These are phyloP conservation scores for Metschnikowia similis DNA, from an alignment of 805 yeast species.

Conservation along the genomic window DNA sequence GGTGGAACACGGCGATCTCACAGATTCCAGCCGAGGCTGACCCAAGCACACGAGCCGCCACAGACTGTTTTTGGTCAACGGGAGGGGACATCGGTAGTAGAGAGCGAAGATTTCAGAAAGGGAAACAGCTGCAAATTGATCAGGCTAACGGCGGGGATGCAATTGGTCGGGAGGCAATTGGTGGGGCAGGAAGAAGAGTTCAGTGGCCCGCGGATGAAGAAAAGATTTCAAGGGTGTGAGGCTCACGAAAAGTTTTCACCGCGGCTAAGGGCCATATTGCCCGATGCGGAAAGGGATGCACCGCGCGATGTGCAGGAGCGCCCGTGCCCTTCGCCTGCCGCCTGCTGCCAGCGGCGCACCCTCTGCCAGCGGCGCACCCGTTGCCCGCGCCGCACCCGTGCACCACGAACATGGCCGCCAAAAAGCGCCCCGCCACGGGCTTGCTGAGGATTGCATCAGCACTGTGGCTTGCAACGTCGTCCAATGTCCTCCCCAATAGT, in stretches of 20 bases:
- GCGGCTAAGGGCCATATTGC: constrained; percentile 13
- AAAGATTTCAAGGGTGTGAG: background rate
- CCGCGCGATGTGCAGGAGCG: background rate
- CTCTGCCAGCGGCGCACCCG: background rate
- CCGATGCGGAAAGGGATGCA: background rate
- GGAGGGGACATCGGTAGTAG: constrained; percentile 16
- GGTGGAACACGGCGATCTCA: constrained; percentile 96
- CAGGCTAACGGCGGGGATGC: too few species aligned
- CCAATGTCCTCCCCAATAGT: constrained; percentile 14
- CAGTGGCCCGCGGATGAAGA: background rate
- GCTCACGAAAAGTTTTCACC: constrained; percentile 11
- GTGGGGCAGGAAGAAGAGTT: background rate
- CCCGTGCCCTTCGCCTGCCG: too few species aligned
- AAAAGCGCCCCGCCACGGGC: too few species aligned
- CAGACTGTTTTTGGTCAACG: constrained; percentile 83
- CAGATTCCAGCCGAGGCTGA: constrained; percentile 98
- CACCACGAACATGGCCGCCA: background rate
- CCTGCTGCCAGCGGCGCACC: background rate
- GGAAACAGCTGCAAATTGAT: too few species aligned
- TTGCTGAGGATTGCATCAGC: background rate
- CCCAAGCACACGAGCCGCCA: constrained; percentile 84
- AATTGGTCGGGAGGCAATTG: too few species aligned
- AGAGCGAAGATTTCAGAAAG: too few species aligned
- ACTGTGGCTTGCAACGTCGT: background rate
- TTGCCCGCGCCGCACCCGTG: background rate